Percentiles rank a stretch among this genome's conserved stretches.
Evolutionary conservation across 345 rosid species (phyloP).

Genomic region (Boechera stricta): DNA sequence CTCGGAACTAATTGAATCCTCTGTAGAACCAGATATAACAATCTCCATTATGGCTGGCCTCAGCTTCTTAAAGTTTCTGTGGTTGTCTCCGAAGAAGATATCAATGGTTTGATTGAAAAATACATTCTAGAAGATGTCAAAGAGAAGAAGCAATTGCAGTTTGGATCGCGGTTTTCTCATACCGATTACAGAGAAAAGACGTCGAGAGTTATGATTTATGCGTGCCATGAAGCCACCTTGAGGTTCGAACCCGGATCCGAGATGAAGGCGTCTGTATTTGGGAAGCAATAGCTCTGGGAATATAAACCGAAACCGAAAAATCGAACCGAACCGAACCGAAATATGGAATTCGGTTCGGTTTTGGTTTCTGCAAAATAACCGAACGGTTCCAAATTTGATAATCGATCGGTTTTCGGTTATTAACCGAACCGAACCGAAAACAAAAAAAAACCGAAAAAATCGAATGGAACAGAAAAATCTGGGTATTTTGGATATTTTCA

Average conservation of each 20-base stretch:
- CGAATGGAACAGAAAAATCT: no score
- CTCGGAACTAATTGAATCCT: neutral
- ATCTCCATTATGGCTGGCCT: accelerated
- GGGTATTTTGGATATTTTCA: no score
- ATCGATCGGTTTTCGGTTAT: no score
- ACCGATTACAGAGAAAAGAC: slow-evolving; percentile 17
- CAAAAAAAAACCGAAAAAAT: no score
- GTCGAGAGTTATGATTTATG: neutral
- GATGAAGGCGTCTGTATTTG: slow-evolving; percentile 1
- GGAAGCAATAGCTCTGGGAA: neutral
- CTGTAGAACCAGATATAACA: neutral
- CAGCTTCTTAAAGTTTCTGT: slow-evolving; percentile 16
- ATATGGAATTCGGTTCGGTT: no score
- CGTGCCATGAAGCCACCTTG: neutral
- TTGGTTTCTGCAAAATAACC: no score
- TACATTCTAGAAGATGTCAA: slow-evolving; percentile 22
- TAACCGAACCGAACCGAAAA: no score
- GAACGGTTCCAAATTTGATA: no score
- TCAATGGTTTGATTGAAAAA: slow-evolving; percentile 1
- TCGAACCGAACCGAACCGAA: no score
- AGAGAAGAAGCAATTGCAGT: slow-evolving; percentile 11
- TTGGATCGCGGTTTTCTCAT: neutral
- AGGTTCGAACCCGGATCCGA: neutral
- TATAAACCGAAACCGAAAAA: no score
- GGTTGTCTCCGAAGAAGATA: neutral